Evolutionary conservation across 2,329 filamentous ascomycete genomes (phyloP), one percentile per base, ranked within the genome.

Genomic region (Herpomyces periplanetae): DNA sequence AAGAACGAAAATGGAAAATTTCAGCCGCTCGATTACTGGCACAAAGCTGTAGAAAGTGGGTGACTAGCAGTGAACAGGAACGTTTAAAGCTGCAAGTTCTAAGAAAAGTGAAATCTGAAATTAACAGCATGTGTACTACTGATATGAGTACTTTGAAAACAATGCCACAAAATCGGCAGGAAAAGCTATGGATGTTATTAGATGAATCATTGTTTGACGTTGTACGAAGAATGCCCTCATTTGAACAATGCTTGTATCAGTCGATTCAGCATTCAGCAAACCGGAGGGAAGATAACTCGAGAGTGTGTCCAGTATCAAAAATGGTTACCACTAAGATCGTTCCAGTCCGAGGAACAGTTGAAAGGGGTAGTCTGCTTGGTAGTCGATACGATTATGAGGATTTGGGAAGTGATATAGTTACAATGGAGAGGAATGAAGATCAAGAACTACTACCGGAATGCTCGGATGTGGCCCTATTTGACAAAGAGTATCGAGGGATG

Each of bases 1-100:
- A 88, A 37, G 80, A 91, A 36, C 48, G 69, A 15, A 87, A 85
- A 34, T 87, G 73, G 71, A 91, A 88, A 40, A 58, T 56, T 32
- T 53, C 63, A 2, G 51, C 62, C 13, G 73, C 73, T 3, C 61
- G 60, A 23, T 69, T 60, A 22, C 45, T 87, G 23, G 80, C 71
- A 1, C 46, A 59, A 30, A 65, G 62, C 30, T 91, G 75, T 36
- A 66, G 62, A 0, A 60, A 75, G 28, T 96, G 68, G 53, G 50
- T 69, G 14, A 47, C 50, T 10, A 51, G 61, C 14, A 47, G 44
- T 13, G 38, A 45, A 3, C 56, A 63, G 26, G 52, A 62, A 22
- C 53, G 58, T 18, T 48, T 47, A 22, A 33, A 45, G 2, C 43
- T 88, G 23, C 69, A 75, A 30, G 51, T 87, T 10, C n/a, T n/a